Evolutionary conservation across 345 rosid species (phyloP), one percentile per base, ranked within the genome.

Genomic region (Bruguiera sexangula): DNA sequence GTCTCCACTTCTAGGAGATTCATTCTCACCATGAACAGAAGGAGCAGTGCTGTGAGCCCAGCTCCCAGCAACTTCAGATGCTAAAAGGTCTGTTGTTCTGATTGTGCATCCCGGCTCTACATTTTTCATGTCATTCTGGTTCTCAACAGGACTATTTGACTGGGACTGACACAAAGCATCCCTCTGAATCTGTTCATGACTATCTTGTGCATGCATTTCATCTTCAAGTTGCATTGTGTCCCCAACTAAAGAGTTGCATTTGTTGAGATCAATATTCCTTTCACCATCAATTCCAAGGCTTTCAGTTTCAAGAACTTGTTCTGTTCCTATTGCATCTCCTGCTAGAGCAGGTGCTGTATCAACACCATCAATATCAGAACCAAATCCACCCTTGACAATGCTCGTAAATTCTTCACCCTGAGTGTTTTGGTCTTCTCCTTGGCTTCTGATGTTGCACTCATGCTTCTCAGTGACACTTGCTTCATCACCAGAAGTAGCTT

Each of bases 1-100:
- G n/a, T 79, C 83, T 69, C 85, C 78, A 69, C 62, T 76, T 74
- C 76, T 68, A 53, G 81, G 90, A 43, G 86, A 85, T 73, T 81
- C 97, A 69, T 90, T 84, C 55, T 90, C 94, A 63, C 89, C 96
- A 24, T 84, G 85, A 34, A 83, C 87, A 51, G 96, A 95, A 63
- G 96, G 96, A 78, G 85, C 90, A 37, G 96, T 87, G 80, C 97
- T 84, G 76, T 75, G 70, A 77, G 85, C 93, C 99, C 98, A 92
- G 71, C 96, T 92, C 66, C 96, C 96, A 55, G 77, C 86, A 79
- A 80, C 91, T 82, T 95, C 98, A 26, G 99, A 92, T 67, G 96
- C 81, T 75, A 90, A 63, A 72, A 95, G 98, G 72, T 95, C 99
- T 0, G 86, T 80, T 19, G 96, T 92, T 77, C 82, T 83, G 73